Conservation (phyloP, 2,329 filamentous ascomycete species). For the Ascochyta koolunga region DNA sequence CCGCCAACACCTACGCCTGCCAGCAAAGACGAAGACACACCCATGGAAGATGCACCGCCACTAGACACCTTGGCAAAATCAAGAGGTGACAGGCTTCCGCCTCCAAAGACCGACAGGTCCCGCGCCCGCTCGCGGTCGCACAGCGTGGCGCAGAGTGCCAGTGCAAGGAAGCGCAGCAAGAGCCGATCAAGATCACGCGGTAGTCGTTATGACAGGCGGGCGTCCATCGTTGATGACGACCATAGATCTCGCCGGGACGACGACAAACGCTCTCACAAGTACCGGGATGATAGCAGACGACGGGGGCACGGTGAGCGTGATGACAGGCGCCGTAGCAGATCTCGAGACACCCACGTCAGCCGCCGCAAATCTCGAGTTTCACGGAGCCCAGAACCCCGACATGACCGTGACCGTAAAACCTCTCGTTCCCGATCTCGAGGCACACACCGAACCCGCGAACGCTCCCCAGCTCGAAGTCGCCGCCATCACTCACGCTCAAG, state of each 20-base stretch:
- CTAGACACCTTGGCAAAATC: constrained; percentile 25
- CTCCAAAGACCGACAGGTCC: constrained; percentile 30
- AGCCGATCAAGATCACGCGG: constrained; percentile 41
- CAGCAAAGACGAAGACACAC: constrained; percentile 29
- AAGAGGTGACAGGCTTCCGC: constrained; percentile 36
- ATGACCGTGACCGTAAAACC: constrained; percentile 24
- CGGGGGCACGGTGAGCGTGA: constrained; percentile 15
- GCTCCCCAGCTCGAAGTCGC: constrained; percentile 25
- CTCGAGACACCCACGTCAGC: constrained; percentile 36
- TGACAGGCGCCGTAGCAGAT: constrained; percentile 38
- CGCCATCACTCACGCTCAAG: constrained; percentile 29
- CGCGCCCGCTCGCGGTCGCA: constrained; percentile 40
- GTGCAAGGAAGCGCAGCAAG: constrained; percentile 35
- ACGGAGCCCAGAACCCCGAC: constrained; percentile 28
- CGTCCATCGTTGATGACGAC: constrained; percentile 32
- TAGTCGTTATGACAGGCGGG: constrained; percentile 38
- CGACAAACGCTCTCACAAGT: constrained; percentile 34
- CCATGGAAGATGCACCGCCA: constrained; percentile 36
- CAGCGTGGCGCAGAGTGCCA: constrained; percentile 40
- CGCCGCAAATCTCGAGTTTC: constrained; percentile 39
- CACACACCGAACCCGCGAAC: constrained; percentile 23
- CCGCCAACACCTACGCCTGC: constrained; percentile 22
- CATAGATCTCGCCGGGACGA: constrained; percentile 33
- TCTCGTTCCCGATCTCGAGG: constrained; percentile 33
- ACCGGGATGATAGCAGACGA: constrained; percentile 33